phyloP scores from a whole-genome alignment of 164 flowering plant species.

The Kalanchoe fedtschenkoi region DNA sequence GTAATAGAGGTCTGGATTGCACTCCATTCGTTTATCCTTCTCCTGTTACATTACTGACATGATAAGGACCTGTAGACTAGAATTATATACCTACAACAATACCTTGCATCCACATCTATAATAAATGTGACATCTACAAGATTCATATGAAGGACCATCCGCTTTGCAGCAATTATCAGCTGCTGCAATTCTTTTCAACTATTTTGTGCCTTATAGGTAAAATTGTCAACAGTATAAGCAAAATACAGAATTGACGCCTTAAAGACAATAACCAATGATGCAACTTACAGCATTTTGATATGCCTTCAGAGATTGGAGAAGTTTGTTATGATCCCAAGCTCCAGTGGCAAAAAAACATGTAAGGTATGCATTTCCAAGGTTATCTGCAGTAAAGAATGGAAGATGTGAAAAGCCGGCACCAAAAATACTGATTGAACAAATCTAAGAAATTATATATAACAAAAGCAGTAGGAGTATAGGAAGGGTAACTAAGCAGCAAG shows the following conservation, averaged over 20 bases:
- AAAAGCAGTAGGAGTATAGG: not conserved
- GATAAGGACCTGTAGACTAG: constrained; percentile 7
- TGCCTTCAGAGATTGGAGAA: constrained; percentile 68
- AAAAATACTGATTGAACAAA: no score
- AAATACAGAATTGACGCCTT: not conserved
- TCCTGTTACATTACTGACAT: constrained; percentile 37
- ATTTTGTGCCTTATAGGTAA: not conserved
- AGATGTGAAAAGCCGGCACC: not conserved
- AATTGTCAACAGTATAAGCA: not conserved
- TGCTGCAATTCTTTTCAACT: not conserved
- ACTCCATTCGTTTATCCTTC: constrained; percentile 68
- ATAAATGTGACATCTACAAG: not conserved
- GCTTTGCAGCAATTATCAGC: not conserved
- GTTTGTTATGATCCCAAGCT: constrained; percentile 74
- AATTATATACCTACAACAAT: not conserved
- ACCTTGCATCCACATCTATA: not conserved
- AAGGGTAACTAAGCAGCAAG: not conserved
- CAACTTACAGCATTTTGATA: constrained; percentile 82
- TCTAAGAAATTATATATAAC: not conserved
- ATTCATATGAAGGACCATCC: not conserved
- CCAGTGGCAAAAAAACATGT: constrained; percentile 83
- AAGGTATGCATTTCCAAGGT: constrained; percentile 84
- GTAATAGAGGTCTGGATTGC: constrained; percentile 78
- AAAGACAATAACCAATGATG: constrained; percentile 3
- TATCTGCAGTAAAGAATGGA: constrained; percentile 47